Base-by-base conservation (phyloP, 1,139 yeast genomes). In the Yamadazyma sp. region DNA sequence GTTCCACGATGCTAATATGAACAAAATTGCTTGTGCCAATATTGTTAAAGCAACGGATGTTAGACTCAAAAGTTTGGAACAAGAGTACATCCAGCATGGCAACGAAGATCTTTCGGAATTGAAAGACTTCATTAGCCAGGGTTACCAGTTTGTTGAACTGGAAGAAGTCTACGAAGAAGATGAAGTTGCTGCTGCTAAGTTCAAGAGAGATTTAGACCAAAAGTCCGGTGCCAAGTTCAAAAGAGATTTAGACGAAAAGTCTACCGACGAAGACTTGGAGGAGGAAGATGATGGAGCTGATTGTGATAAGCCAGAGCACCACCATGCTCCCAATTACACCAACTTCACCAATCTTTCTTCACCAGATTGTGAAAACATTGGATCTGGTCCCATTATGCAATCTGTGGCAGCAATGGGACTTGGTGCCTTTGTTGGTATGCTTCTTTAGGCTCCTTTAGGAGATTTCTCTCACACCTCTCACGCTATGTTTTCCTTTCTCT, bases 11-110 rank as follows among this genome's bases (percentile, higher is more conserved):
- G 68, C 71, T 21, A 70, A 75, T 49, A 57, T 66, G 45, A 64
- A 76, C 22, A 73, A 67, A 45, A 68, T 78, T 52, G 83, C 84
- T 12, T 79, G 85, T 59, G 81, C 82, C 12, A 74, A 76, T 46
- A 77, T 79, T 42, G 63, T 64, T 39, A 43, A 57, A 33, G 73
- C 70, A 5, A 45, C 51, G 23, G 55, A 52, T 25, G 50, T 43
- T 4, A 51, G 62, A 41, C 43, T 65, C 26, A 46, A 53, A 34
- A 49, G 53, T 32, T 56, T 67, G 42, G 53, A 57, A 33, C 46
- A 49, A 16, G 67, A 60, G 35, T 63, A 59, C 29, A 31, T 27
- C 6, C 29, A 38, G 13, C 48, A 46, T 31, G 52, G 50, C 9
- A 48, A 53, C 29, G 28, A 43, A 34, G 64, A 61, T 38, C 47